phyloP scores from a whole-genome alignment of 2,329 filamentous ascomycete species.

The Colletotrichum aenigma region DNA sequence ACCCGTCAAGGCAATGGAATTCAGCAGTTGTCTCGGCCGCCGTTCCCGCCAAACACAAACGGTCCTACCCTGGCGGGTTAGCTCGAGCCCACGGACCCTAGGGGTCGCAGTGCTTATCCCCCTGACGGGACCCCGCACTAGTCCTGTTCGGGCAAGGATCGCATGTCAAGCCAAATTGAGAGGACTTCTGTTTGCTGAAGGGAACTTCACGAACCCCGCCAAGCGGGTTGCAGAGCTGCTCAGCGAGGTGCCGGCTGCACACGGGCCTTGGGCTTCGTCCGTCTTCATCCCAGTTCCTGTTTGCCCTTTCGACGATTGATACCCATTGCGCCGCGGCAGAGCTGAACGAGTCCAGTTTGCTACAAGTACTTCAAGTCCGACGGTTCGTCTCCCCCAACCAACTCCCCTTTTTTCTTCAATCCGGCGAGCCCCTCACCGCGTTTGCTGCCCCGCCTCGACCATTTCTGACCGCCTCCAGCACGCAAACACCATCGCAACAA shows the following conservation, averaged over 20 bases:
- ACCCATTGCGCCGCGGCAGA: not conserved
- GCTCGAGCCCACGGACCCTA: not conserved
- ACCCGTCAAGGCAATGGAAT: not conserved
- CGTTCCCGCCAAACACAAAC: not conserved
- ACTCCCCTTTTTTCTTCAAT: not conserved
- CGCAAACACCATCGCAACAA: slow-evolving; percentile 26
- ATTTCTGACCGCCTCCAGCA: slow-evolving; percentile 22
- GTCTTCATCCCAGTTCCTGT: not conserved
- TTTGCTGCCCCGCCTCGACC: not conserved
- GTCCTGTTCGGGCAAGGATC: not conserved
- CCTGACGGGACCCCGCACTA: slow-evolving; percentile 14
- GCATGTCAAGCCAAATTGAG: slow-evolving; percentile 9
- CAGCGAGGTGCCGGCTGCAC: not conserved
- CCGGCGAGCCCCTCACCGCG: not conserved
- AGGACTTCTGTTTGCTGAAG: not conserved
- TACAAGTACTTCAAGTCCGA: not conserved
- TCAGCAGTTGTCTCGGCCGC: not conserved
- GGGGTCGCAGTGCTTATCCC: not conserved
- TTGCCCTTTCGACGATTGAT: not conserved
- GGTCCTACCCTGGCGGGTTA: not conserved
- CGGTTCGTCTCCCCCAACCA: not conserved
- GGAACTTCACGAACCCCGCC: slow-evolving; percentile 18
- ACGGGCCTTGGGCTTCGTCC: not conserved
- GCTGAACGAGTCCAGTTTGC: not conserved
- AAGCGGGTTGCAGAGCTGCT: not conserved